Conservation (phyloP, 2,329 filamentous ascomycete genomes). For the Aspergillus bombycis region DNA sequence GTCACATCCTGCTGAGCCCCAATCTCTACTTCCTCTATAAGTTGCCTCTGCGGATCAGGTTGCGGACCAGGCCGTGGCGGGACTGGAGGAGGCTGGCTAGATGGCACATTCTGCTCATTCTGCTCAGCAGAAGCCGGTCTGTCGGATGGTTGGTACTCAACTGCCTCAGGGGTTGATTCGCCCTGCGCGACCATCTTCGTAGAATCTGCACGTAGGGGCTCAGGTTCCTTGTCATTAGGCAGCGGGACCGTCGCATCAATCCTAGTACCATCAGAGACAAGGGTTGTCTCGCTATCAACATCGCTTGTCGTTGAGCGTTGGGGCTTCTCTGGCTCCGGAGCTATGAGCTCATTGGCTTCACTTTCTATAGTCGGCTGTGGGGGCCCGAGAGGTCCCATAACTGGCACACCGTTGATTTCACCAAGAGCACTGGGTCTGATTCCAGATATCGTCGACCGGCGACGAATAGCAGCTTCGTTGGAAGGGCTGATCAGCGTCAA, state of each 20-base stretch:
- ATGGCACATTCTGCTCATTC: conserved; percentile 36
- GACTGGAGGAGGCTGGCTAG: conserved; percentile 59
- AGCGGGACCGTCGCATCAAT: conserved; percentile 21
- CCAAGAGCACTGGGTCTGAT: conserved; percentile 38
- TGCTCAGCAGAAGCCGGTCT: conserved; percentile 13
- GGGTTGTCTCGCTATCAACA: conserved; percentile 38
- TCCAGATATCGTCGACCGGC: conserved; percentile 48
- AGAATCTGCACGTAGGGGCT: conserved; percentile 24
- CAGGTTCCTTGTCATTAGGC: conserved; percentile 45
- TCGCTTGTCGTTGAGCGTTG: conserved; percentile 34
- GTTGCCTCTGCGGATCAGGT: conserved; percentile 37
- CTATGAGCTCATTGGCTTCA: conserved; percentile 23
- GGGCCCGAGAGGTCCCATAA: conserved; percentile 51
- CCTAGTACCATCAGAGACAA: conserved; percentile 36
- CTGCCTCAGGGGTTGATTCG: conserved; percentile 18
- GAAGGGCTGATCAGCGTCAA: conserved; percentile 70
- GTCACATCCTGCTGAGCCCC: conserved; percentile 90
- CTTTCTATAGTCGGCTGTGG: conserved; percentile 29
- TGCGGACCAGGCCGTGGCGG: conserved; percentile 55
- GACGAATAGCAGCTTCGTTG: conserved; percentile 56
- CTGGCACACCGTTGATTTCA: conserved; percentile 47
- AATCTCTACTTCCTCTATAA: conserved; percentile 57
- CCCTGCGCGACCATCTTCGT: conserved; percentile 28
- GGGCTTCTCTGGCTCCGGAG: conserved; percentile 18
- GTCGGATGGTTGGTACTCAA: conserved; percentile 11